These are phyloP conservation scores for Tetrapisispora pingtungensis DNA, from an alignment of 805 yeast genomes.

Conservation along the genomic window DNA sequence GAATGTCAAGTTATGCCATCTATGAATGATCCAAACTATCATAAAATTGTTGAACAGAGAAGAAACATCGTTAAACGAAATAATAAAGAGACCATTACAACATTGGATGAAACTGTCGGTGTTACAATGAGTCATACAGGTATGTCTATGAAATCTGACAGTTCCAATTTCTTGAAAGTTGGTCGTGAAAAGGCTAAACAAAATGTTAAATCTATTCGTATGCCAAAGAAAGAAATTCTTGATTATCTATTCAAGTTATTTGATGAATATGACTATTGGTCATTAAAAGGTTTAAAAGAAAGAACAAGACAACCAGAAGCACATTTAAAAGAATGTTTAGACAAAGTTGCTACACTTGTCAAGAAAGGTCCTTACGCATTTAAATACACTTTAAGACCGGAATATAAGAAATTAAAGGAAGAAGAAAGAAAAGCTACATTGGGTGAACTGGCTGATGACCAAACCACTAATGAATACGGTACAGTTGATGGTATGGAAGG, in stretches of 20 bases:
- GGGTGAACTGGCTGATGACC: conserved; percentile 38
- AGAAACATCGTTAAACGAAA: conserved; percentile 38
- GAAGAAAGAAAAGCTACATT: conserved; percentile 62
- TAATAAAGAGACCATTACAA: conserved; percentile 52
- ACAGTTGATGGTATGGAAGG: conserved; percentile 6
- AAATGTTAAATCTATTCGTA: conserved; percentile 67
- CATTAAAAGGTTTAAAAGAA: conserved; percentile 86
- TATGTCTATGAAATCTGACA: conserved; percentile 65
- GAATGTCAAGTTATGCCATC: conserved; percentile 87
- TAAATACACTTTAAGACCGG: conserved; percentile 82
- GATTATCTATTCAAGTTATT: conserved; percentile 81
- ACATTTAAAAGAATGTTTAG: conserved; percentile 82
- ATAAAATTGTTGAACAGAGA: conserved; percentile 49
- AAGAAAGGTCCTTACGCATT: conserved; percentile 94
- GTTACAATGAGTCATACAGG: conserved; percentile 81
- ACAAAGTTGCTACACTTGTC: conserved; percentile 76
- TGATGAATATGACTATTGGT: conserved; percentile 95
- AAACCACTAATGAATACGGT: conserved; percentile 1
- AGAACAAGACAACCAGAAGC: conserved; percentile 93
- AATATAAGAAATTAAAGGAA: conserved; percentile 70
- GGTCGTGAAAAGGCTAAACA: conserved; percentile 40
- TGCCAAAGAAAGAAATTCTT: conserved; percentile 86
- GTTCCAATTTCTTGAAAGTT: conserved; percentile 55
- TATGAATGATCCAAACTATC: conserved; percentile 59
- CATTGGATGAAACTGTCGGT: conserved; percentile 75